Evolutionary conservation across 371 early-diverging fungal species (phyloP).

Genomic region (Mortierella sp.): DNA sequence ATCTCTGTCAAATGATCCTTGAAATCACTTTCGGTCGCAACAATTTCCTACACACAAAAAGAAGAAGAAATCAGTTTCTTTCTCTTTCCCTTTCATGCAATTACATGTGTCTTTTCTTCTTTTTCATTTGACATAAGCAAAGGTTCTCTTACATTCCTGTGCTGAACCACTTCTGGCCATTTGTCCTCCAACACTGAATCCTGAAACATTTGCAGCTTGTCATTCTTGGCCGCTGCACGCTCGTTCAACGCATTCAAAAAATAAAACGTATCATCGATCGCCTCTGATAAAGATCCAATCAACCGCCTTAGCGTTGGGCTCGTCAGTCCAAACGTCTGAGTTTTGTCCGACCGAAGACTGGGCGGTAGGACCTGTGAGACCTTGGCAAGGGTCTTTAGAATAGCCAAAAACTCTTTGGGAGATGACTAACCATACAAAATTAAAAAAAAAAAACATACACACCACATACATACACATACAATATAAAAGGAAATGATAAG

Average conservation of each 20-base stretch:
- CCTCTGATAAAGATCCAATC: slow-evolving; percentile 56
- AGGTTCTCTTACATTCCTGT: slow-evolving; percentile 60
- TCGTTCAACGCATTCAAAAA: slow-evolving; percentile 56
- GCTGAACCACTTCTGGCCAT: slow-evolving; percentile 65
- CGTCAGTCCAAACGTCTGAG: slow-evolving; percentile 31
- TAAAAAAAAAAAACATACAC: too few species aligned
- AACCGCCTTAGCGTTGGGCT: slow-evolving; percentile 54
- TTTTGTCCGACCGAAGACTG: slow-evolving; percentile 2
- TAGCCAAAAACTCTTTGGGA: slow-evolving; percentile 67
- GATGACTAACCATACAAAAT: slow-evolving; percentile 53
- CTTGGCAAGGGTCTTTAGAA: slow-evolving; percentile 62
- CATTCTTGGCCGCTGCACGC: slow-evolving; percentile 55
- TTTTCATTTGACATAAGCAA: too few species aligned
- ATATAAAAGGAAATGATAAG: neutral
- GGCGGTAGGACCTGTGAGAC: slow-evolving; percentile 50
- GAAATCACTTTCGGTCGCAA: slow-evolving; percentile 61
- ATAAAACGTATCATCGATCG: slow-evolving; percentile 44
- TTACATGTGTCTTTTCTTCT: too few species aligned
- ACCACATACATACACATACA: too few species aligned
- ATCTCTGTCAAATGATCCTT: slow-evolving; percentile 57
- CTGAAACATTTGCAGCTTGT: slow-evolving; percentile 63
- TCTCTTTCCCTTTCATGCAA: too few species aligned
- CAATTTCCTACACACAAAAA: slow-evolving; percentile 54
- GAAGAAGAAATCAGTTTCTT: neutral
- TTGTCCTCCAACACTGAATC: slow-evolving; percentile 48